Conservation (phyloP, 305 asterid genomes). For the Fraxinus latifolia region DNA sequence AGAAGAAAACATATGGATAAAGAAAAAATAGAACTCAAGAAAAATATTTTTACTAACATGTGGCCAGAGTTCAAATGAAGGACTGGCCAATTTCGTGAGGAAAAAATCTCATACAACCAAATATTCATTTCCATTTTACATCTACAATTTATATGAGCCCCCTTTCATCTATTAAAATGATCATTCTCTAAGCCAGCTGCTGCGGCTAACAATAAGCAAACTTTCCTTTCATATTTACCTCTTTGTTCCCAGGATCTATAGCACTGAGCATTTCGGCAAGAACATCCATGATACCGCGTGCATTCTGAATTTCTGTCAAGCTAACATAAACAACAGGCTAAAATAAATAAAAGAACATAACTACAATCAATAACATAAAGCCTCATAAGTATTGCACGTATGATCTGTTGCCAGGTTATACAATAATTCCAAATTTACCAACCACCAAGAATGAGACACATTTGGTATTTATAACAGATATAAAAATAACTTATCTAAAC, state of each 20-base stretch:
- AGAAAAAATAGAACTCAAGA: not conserved
- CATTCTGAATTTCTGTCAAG: constrained; percentile 91
- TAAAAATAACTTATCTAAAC: not conserved
- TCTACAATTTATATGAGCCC: not conserved
- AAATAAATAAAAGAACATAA: constrained; percentile 14
- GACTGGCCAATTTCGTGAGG: not conserved
- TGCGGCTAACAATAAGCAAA: constrained; percentile 9
- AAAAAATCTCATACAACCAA: not conserved
- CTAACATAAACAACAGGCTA: constrained; percentile 40
- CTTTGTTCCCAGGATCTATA: constrained; percentile 84
- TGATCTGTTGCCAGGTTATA: not conserved
- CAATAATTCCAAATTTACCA: constrained; percentile 17
- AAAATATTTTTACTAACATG: constrained; percentile 9
- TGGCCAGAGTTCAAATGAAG: constrained; percentile 3
- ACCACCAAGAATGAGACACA: constrained; percentile 7
- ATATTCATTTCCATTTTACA: constrained; percentile 10
- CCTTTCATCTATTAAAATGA: constrained; percentile 11
- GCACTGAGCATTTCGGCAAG: constrained; percentile 97
- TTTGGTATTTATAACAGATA: not conserved
- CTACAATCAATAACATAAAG: constrained; percentile 21
- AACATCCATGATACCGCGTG: constrained; percentile 97
- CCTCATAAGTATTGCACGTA: constrained; percentile 13
- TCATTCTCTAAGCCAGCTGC: constrained; percentile 16
- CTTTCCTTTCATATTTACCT: constrained; percentile 48
- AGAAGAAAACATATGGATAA: not conserved